Evolutionary conservation across 257 asterid species (phyloP).

Genomic region (Solanum sparsipilum): DNA sequence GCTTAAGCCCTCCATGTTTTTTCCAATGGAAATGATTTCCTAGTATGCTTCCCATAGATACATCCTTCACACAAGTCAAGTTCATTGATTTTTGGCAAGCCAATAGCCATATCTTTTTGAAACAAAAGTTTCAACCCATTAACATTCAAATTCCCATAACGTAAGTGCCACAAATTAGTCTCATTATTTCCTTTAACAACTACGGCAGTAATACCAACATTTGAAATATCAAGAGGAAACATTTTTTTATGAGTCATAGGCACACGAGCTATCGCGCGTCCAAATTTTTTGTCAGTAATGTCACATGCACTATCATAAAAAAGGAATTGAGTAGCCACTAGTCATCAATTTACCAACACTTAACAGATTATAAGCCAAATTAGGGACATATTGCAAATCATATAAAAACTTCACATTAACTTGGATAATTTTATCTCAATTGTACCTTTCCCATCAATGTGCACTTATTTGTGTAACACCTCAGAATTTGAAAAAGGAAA

Average conservation of each 20-base stretch:
- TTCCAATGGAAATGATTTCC: neutral
- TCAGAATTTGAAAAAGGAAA: too few relatives aligned
- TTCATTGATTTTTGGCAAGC: neutral
- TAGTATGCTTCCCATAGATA: neutral
- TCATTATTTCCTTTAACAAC: neutral
- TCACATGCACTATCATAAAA: neutral
- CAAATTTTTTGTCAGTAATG: neutral
- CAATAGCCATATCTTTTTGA: slow-evolving; percentile 8
- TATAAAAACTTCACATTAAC: neutral
- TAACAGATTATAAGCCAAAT: neutral
- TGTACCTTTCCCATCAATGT: neutral
- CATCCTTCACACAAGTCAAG: slow-evolving; percentile 2
- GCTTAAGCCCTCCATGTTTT: slow-evolving; percentile 6
- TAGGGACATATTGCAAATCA: neutral
- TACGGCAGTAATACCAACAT: neutral
- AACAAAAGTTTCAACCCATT: neutral
- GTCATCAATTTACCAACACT: slow-evolving; percentile 3
- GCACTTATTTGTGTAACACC: neutral
- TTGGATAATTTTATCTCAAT: neutral
- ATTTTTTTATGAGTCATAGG: neutral
- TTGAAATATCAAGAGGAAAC: neutral
- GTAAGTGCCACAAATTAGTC: neutral
- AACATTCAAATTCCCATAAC: neutral
- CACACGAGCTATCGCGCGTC: neutral
- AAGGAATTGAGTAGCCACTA: neutral